phyloP scores from a whole-genome alignment of 306 rosid genomes.

The Ceratonia siliqua region DNA sequence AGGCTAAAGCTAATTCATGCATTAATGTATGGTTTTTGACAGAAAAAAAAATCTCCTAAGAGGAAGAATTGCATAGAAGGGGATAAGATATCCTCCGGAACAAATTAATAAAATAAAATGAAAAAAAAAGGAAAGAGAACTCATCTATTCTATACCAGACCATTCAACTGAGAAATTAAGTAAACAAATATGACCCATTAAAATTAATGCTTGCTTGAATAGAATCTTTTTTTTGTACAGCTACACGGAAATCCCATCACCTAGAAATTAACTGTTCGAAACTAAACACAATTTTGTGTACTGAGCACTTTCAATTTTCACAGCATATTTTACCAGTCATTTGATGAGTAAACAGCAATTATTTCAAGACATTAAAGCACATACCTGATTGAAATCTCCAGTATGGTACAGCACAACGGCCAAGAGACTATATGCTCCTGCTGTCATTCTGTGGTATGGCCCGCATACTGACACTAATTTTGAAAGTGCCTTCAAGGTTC shows the following conservation, averaged over 20 bases:
- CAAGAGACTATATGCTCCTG: constrained; percentile 97
- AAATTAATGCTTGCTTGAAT: background rate
- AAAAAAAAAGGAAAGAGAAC: background rate
- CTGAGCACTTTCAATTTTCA: background rate
- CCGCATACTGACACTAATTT: constrained; percentile 92
- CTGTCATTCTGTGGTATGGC: constrained; percentile 98
- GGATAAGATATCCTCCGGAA: background rate
- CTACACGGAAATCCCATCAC: background rate
- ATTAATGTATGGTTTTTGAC: background rate
- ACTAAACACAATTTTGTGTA: background rate
- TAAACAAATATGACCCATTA: background rate
- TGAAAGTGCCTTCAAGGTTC: constrained; percentile 76
- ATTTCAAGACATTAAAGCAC: constrained; percentile 17
- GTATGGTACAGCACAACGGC: constrained; percentile 97
- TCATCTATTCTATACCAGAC: background rate
- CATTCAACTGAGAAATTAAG: background rate
- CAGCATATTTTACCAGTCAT: constrained; percentile 27
- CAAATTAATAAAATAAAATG: background rate
- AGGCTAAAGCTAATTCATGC: background rate
- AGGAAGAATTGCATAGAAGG: background rate
- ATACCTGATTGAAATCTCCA: constrained; percentile 96
- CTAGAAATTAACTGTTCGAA: constrained; percentile 8
- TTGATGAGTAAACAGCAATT: constrained; percentile 25
- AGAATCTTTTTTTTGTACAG: background rate
- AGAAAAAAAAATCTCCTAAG: background rate